phyloP scores from a whole-genome alignment of 1,284 basidiomycete species.

The Irpex lacteus region DNA sequence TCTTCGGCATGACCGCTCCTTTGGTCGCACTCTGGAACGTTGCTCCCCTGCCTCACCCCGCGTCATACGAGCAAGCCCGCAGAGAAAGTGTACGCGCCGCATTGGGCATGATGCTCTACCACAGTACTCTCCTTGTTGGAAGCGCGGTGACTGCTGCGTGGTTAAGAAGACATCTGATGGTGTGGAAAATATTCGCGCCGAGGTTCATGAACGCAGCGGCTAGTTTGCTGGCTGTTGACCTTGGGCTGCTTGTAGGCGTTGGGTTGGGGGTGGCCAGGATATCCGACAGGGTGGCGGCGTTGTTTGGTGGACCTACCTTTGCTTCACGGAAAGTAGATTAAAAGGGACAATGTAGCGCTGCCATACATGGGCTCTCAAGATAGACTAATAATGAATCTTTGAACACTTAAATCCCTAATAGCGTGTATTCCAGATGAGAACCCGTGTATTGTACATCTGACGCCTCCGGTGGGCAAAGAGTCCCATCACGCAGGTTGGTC shows the following conservation, averaged over 20 bases:
- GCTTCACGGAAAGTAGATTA: neutral
- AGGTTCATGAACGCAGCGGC: constrained; percentile 81
- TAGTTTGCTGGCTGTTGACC: constrained; percentile 52
- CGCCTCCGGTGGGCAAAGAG: too few species aligned
- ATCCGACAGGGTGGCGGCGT: constrained; percentile 20
- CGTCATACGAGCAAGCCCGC: constrained; percentile 27
- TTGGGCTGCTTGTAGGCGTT: constrained; percentile 51
- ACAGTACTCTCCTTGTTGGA: constrained; percentile 64
- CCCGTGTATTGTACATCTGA: too few species aligned
- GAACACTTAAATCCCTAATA: neutral
- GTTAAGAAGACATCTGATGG: constrained; percentile 91
- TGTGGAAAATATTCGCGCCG: constrained; percentile 98
- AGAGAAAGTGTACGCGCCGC: constrained; percentile 45
- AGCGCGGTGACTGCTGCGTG: constrained; percentile 74
- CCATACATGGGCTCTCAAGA: neutral
- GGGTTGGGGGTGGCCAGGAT: constrained; percentile 34
- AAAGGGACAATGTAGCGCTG: neutral
- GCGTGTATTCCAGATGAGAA: too few species aligned
- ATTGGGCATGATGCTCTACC: constrained; percentile 71
- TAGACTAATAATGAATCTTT: neutral
- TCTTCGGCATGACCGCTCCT: constrained; percentile 66
- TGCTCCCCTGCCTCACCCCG: constrained; percentile 47
- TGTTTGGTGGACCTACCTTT: constrained; percentile 20
- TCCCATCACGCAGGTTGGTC: too few species aligned
- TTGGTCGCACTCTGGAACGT: constrained; percentile 89